Percentiles rank a stretch among this genome's conserved stretches.
Conservation (phyloP, 2,329 filamentous ascomycete species). For the Byssothecium circinans region DNA sequence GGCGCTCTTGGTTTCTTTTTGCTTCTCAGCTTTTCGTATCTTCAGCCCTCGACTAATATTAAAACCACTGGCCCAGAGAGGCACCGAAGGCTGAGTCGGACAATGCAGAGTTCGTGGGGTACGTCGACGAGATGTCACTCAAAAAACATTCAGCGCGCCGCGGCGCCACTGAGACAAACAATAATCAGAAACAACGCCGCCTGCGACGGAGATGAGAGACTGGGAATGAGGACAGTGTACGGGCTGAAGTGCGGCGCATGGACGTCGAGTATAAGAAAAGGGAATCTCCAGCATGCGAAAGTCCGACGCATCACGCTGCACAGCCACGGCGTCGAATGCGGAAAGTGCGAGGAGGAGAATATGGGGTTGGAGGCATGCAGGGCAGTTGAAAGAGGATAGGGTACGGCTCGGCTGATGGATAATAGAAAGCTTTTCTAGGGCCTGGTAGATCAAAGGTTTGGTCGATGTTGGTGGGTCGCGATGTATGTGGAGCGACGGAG, state of each 20-base stretch:
- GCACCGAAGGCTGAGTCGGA: no score
- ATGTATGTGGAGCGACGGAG: no score
- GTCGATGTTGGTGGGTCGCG: no score
- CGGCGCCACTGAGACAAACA: neutral
- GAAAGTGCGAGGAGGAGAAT: neutral
- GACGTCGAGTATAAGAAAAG: neutral
- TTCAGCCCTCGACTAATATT: no score
- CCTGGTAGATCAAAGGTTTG: no score
- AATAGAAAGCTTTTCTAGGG: no score
- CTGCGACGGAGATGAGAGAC: neutral
- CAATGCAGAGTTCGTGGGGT: no score
- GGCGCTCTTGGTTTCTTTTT: no score
- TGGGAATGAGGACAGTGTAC: neutral
- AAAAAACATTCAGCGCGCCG: neutral
- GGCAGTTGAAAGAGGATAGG: neutral
- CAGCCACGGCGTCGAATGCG: neutral
- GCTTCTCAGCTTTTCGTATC: no score
- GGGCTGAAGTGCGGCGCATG: neutral
- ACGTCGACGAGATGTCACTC: no score
- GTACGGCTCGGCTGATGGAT: neutral
- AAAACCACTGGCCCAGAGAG: no score
- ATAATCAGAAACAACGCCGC: neutral
- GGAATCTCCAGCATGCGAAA: neutral
- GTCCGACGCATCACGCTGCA: constrained; percentile 2
- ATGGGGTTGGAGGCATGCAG: neutral